Conservation (phyloP, 2,329 filamentous ascomycete species). For the Claviceps arundinis region DNA sequence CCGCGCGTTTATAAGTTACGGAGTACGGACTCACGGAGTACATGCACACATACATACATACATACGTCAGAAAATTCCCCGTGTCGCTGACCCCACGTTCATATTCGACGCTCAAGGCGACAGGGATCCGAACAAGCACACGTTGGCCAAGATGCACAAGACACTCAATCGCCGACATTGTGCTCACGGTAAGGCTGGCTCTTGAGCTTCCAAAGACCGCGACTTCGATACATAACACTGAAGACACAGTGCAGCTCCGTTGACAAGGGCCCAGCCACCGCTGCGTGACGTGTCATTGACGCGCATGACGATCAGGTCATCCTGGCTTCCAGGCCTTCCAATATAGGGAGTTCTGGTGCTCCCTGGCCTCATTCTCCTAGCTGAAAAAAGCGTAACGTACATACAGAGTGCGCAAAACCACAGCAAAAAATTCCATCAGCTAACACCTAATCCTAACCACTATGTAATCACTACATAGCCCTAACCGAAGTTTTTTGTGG, state of each 20-base stretch:
- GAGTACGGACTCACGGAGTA: too few relatives aligned
- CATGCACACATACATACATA: neutral
- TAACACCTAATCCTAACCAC: too few relatives aligned
- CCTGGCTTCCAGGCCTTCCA: neutral
- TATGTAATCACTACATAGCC: too few relatives aligned
- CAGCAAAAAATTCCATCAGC: too few relatives aligned
- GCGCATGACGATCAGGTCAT: conserved; percentile 8
- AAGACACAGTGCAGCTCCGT: neutral
- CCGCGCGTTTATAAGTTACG: neutral
- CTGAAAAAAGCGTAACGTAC: neutral
- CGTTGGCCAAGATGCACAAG: neutral
- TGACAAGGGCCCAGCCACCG: neutral
- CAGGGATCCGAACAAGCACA: neutral
- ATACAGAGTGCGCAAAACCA: too few relatives aligned
- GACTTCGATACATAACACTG: neutral
- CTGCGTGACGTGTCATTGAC: conserved; percentile 8
- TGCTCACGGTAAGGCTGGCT: neutral
- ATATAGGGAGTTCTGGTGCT: neutral
- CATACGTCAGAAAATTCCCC: neutral
- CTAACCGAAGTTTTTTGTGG: too few relatives aligned
- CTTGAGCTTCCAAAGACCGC: neutral
- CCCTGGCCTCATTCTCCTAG: neutral
- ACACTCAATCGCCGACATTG: neutral
- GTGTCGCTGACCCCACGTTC: neutral
- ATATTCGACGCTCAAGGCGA: neutral